Conservation (phyloP, 2,329 filamentous ascomycete genomes). For the Aspergillus pseudoviridinutans region DNA sequence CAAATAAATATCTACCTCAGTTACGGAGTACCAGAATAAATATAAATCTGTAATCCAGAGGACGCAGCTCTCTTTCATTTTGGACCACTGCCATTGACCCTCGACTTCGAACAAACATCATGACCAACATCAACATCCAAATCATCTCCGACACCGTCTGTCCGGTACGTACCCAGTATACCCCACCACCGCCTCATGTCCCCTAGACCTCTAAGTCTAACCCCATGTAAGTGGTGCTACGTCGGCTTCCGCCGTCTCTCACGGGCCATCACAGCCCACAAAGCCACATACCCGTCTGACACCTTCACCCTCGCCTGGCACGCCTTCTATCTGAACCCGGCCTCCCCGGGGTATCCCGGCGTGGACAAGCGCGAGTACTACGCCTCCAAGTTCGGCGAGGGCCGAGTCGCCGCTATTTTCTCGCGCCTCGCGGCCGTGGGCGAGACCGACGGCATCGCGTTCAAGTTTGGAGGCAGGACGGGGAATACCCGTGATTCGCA, state of each 20-base stretch:
- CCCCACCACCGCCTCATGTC: neutral
- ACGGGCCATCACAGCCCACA: slow-evolving; percentile 65
- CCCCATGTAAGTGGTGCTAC: slow-evolving; percentile 58
- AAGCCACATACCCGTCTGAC: slow-evolving; percentile 61
- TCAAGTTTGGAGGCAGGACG: slow-evolving; percentile 65
- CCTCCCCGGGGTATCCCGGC: slow-evolving; percentile 49
- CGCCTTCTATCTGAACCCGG: slow-evolving; percentile 76
- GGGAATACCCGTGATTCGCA: slow-evolving; percentile 80
- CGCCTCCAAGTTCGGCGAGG: slow-evolving; percentile 60
- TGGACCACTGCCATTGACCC: neutral
- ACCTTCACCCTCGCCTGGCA: slow-evolving; percentile 71
- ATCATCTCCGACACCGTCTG: slow-evolving; percentile 80
- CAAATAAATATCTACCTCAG: neutral
- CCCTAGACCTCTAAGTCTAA: neutral
- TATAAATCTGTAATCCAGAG: neutral
- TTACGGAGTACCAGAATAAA: neutral
- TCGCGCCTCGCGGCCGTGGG: slow-evolving; percentile 57
- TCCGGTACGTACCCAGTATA: slow-evolving; percentile 43
- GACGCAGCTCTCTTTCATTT: neutral
- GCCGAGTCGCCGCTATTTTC: slow-evolving; percentile 56
- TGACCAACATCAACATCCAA: slow-evolving; percentile 73
- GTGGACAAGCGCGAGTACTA: slow-evolving; percentile 56
- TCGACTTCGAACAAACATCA: slow-evolving; percentile 34
- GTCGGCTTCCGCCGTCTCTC: slow-evolving; percentile 73
- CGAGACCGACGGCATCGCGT: slow-evolving; percentile 64